Evolutionary conservation across 257 asterid genomes (phyloP), one percentile per base, ranked within the genome.

Genomic region (Ophiorrhiza pumila): DNA sequence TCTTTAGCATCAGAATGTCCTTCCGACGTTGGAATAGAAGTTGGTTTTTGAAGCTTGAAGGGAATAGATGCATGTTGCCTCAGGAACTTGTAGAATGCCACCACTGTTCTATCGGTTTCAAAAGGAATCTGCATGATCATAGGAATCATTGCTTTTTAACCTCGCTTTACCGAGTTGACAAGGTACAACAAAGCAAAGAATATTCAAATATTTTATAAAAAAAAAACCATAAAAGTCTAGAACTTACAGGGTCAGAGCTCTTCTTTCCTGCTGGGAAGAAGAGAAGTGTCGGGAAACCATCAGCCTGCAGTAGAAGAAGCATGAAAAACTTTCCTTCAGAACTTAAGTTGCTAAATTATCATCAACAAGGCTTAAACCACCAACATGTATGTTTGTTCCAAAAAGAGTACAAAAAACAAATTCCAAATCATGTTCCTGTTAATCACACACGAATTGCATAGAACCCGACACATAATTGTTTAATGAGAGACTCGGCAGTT

Each of bases 221-320:
- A 15, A 15, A 25, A 17, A 7, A 27, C n/a, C n/a, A n/a, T n/a
- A n/a, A n/a, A n/a, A n/a, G n/a, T n/a, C n/a, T n/a, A n/a, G n/a
- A 64, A 84, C 97, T 90, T 81, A 95, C 99, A 11, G 98, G 98
- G 68, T 92, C 94, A 0, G 76, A 72, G 52, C 84, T 89, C 82
- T 89, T 90, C 68, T 90, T 92, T 78, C 92, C 96, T 49, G 99
- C 98, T 59, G 98, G 98, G 87, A 87, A 95, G 87, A 92, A 95
- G 47, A 95, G 84, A 58, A 95, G 82, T 4, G 99, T 89, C 71
- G 98, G 99, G 86, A 82, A 95, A 25, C 99, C 99, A 46, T 87
- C 97, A 34, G 92, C 95, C 98, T 95, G 86, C 80, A 78, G 74
- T 74, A 61, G 50, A 46, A 70, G 74, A 20, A 64, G n/a, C 9